Evolutionary conservation across 129 eudicot genomes (phyloP).

Genomic region (Kitagawia praeruptora): DNA sequence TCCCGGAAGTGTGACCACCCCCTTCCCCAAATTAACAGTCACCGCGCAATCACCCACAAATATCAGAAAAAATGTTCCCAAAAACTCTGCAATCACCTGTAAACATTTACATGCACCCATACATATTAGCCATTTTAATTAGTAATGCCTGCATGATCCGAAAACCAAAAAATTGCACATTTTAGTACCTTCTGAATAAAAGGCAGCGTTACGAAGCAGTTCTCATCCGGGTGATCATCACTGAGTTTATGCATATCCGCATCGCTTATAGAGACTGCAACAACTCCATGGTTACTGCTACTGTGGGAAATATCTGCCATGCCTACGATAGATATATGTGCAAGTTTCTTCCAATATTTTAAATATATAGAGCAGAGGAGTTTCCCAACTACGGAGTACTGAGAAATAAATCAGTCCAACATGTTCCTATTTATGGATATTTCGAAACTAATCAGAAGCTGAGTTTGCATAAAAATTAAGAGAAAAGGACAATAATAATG

Average conservation of each 20-base stretch:
- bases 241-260: not conserved
- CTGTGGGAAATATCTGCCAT: conserved; percentile 22
- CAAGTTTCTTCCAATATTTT: not conserved
- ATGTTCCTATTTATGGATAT: not conserved
- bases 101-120: not conserved
- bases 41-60: conserved; percentile 84
- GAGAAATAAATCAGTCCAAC: not conserved
- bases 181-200: conserved; percentile 59
- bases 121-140: not conserved
- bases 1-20: conserved; percentile 45
- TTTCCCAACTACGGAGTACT: not conserved
- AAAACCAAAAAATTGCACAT: not conserved
- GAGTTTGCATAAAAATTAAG: not conserved
- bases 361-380: not conserved
- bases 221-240: not conserved
- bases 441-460: not conserved
- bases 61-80: conserved; percentile 72
- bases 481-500: not conserved
- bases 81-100: conserved; percentile 71
- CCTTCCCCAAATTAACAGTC: conserved; percentile 48
- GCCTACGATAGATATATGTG: not conserved
- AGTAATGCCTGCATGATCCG: not conserved
- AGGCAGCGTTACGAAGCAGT: conserved; percentile 31
- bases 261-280: conserved; percentile 23
- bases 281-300: conserved; percentile 19